Conservation (phyloP, 768 basidiomycete genomes). For the Cystofilobasidium macerans region DNA sequence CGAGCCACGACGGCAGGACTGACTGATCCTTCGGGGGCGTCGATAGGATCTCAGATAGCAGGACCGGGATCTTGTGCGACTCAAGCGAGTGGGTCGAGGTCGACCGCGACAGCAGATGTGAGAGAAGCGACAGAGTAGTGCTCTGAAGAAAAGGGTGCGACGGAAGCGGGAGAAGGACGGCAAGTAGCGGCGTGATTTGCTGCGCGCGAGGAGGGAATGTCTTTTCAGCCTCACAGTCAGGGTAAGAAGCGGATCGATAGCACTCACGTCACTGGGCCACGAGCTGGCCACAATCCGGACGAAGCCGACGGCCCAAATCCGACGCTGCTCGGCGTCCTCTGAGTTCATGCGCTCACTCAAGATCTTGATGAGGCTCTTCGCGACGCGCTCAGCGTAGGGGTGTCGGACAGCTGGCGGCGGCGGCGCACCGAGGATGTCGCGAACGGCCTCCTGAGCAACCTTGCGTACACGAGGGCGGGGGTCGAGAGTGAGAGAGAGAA, state of each 20-base stretch:
- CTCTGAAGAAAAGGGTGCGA: conserved; percentile 72
- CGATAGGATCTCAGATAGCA: conserved; percentile 58
- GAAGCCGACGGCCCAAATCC: conserved; percentile 47
- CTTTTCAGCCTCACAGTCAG: conserved; percentile 33
- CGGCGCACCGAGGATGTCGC: conserved; percentile 61
- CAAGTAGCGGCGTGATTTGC: conserved; percentile 61
- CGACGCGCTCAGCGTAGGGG: conserved; percentile 71
- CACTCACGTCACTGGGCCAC: conserved; percentile 46
- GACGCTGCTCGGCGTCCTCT: conserved; percentile 52
- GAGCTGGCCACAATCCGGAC: conserved; percentile 43
- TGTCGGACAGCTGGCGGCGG: conserved; percentile 64
- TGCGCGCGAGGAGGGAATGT: conserved; percentile 35
- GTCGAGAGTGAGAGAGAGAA: conserved; percentile 74
- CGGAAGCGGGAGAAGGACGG: conserved; percentile 65
- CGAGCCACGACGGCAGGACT: conserved; percentile 66
- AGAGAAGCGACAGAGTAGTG: conserved; percentile 72
- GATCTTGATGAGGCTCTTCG: conserved; percentile 62
- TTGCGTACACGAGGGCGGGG: conserved; percentile 86
- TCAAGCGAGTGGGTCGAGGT: conserved; percentile 30
- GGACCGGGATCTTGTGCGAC: conserved; percentile 41
- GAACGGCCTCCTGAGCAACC: conserved; percentile 74
- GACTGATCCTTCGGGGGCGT: conserved; percentile 59
- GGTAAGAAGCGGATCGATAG: conserved; percentile 60
- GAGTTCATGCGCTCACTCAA: conserved; percentile 56
- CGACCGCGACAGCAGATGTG: conserved; percentile 56